Conservation (phyloP, 805 yeast species). For the Candida andamanensis region DNA sequence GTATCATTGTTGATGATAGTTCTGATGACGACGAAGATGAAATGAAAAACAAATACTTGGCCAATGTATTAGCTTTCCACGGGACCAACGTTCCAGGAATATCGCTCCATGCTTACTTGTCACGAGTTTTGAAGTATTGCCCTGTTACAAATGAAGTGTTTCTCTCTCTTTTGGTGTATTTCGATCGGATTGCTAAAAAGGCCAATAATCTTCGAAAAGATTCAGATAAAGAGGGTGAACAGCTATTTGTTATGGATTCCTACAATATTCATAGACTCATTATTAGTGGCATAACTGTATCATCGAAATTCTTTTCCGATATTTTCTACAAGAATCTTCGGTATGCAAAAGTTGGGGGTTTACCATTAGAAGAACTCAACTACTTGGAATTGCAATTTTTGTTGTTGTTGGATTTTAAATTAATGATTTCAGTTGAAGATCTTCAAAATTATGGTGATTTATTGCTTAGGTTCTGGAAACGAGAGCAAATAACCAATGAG, state of each 20-base stretch:
- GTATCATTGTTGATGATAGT: constrained; percentile 13
- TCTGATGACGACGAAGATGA: constrained; percentile 37
- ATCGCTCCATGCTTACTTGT: constrained; percentile 79
- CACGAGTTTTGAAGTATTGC: constrained; percentile 90
- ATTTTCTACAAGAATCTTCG: constrained; percentile 91
- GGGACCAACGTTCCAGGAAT: constrained; percentile 98
- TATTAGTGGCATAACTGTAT: constrained; percentile 92
- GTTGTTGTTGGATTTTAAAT: constrained; percentile 74
- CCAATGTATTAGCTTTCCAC: constrained; percentile 82
- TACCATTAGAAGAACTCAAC: constrained; percentile 88
- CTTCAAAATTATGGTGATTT: constrained; percentile 86
- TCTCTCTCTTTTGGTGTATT: constrained; percentile 81
- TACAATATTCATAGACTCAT: constrained; percentile 91
- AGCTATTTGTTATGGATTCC: constrained; percentile 90
- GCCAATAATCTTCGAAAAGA: constrained; percentile 48
- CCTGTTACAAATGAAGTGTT: constrained; percentile 98
- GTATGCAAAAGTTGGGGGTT: constrained; percentile 93
- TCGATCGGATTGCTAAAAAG: constrained; percentile 86
- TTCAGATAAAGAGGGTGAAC: constrained; percentile 31
- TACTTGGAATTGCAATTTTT: constrained; percentile 88
- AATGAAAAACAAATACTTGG: constrained; percentile 48
- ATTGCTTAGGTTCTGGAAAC: constrained; percentile 75
- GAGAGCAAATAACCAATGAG: constrained; percentile 52
- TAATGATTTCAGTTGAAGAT: constrained; percentile 86
- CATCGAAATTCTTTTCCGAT: constrained; percentile 91